Conservation (phyloP, 2,329 filamentous ascomycete genomes). For the Neofusicoccum sp. region DNA sequence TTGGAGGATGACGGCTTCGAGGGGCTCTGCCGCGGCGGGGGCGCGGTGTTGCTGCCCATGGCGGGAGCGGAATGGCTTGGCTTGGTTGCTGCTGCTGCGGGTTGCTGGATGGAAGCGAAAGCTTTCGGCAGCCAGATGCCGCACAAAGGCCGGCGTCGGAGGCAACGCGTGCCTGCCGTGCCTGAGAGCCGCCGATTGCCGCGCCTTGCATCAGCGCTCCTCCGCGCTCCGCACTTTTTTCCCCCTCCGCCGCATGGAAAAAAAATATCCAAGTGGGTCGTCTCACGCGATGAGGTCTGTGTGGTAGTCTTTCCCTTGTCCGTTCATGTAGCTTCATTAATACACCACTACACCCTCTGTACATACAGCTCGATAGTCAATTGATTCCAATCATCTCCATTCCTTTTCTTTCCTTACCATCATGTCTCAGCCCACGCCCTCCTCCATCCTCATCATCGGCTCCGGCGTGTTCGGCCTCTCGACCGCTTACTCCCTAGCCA, state of each 20-base stretch:
- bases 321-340: not conserved
- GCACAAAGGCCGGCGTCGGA: slow-evolving; percentile 7
- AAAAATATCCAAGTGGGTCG: not conserved
- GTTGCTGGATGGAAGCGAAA: not conserved
- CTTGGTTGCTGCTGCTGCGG: not conserved
- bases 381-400: not conserved
- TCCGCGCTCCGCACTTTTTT: not conserved
- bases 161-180: not conserved
- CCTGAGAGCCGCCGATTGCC: not conserved
- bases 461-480: slow-evolving; percentile 59
- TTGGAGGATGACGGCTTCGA: not conserved
- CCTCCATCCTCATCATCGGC: slow-evolving; percentile 49
- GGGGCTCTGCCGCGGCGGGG: not conserved
- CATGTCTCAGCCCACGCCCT: slow-evolving; percentile 30
- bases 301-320: not conserved
- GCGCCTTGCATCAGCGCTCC: not conserved
- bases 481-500: slow-evolving; percentile 68
- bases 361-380: not conserved
- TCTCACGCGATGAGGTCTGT: not conserved
- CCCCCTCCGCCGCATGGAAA: not conserved
- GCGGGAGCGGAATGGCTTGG: not conserved
- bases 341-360: not conserved
- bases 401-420: not conserved
- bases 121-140: not conserved
- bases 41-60: slow-evolving; percentile 9